Base-by-base conservation (phyloP, 163 green algal species). In the Coccomyxa subellipsoidea region DNA sequence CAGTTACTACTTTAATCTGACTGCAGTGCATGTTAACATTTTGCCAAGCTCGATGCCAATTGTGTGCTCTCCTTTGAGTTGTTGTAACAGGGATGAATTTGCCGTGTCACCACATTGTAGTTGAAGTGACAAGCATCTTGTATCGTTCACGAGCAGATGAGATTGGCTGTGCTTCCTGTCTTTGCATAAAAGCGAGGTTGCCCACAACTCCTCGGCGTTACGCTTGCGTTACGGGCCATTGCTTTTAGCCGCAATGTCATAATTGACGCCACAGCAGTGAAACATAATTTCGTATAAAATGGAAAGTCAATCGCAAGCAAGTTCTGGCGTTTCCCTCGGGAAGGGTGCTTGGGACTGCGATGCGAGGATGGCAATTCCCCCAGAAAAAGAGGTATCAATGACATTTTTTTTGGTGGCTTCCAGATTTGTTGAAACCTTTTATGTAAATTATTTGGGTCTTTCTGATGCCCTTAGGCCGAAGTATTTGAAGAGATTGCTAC, bases 291-390 rank as follows among this genome's bases (percentile, higher is more conserved):
- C 47, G 4, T 18, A 23, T 59, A 18, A 59, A 59, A 59, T 59
- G 47, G 47, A 59, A 7, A 18, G 47, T 59, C 47, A 59, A 18
- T 12, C 47, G 3, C 47, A 59, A 59, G 47, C 47, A 18, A 59
- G 47, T 59, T 76, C 69, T 36, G 69, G 72, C 23, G 79, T 92
- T 9, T 89, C 85, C 1, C 84, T 98, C 18, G 95, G 95, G 69
- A 98, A 98, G 89, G 95, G 95, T 47, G 95, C 95, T 2, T 98
- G 95, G 95, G 93, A 98, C 85, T 98, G 94, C 82, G 95, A 98
- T 80, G 89, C 82, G 7, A 93, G 95, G 54, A 82, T 72, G 34
- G 90, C 93, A 80, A 98, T 98, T 34, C 92, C 94, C 1, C 91
- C 93, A 0, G 94, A 98, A 70, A 96, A 96, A 78, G 95, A 98